Evolutionary conservation across 805 yeast species (phyloP), one percentile per base, ranked within the genome.

Genomic region (Ogataea pilisensis): DNA sequence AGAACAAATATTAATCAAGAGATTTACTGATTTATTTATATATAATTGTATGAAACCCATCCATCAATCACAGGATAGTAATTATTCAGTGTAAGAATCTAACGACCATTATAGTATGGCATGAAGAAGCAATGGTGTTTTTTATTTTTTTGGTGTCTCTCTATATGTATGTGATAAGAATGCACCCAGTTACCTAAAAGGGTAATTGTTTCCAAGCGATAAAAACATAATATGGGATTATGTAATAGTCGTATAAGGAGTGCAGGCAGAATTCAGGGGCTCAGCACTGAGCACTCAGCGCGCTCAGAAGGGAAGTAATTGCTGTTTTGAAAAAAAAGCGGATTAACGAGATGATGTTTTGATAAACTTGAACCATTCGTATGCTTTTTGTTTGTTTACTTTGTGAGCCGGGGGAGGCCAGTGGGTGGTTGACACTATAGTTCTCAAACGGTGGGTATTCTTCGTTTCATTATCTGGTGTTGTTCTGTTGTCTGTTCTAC

Each of bases 171-270:
- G 19, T 28, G 48, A 44, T 44, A 44, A 44, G 45, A 25, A 39
- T 39, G 55, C 37, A 44, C 48, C 29, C 27, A 48, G 40, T 32
- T 51, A 26, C 55, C 52, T 26, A 38, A 49, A 31, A n/a, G n/a
- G 54, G 55, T 18, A 47, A 43, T 49, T 27, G 39, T 51, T 47
- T 51, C 53, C 55, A 44, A 46, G 33, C 34, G 53, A 49, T 49
- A 47, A 44, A 41, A 31, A 25, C 4, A 8, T 8, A 22, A 22
- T 11, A 22, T 22, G 11, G 7, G 26, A 22, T 22, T 22, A 22
- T 22, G 11, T 22, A 22, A 22, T 22, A 22, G 7, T 22, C 11
- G 7, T 8, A 7, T 22, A 22, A 11, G 26, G 26, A 22, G 16
- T 27, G 30, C 14, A 16, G 30, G 14, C 13, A 27, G 30, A n/a